phyloP scores from a whole-genome alignment of 352 stramenopile genomes.

The Globisporangium cylindrosporum region DNA sequence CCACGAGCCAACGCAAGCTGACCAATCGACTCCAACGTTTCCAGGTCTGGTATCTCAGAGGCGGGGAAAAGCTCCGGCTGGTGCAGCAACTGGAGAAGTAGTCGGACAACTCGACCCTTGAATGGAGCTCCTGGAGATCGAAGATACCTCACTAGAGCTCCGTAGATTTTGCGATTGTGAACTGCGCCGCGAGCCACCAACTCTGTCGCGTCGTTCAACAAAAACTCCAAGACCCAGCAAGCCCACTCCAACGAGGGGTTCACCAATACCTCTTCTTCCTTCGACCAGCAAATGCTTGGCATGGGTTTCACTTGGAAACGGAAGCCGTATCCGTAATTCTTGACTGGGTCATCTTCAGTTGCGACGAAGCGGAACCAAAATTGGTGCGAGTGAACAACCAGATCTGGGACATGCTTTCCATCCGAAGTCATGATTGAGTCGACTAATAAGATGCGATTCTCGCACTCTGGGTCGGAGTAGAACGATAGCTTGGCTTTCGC shows the following conservation, averaged over 20 bases:
- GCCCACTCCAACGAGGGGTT: slow-evolving; percentile 83
- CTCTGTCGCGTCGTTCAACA: slow-evolving; percentile 74
- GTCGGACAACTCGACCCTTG: slow-evolving; percentile 71
- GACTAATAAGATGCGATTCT: slow-evolving; percentile 48
- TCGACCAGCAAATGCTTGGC: slow-evolving; percentile 76
- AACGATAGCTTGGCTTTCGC: slow-evolving; percentile 71
- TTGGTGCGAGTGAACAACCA: slow-evolving; percentile 68
- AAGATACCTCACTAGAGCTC: slow-evolving; percentile 75
- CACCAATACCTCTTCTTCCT: slow-evolving; percentile 71
- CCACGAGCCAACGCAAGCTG: slow-evolving; percentile 54
- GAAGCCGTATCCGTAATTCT: slow-evolving; percentile 75
- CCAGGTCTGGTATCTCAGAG: slow-evolving; percentile 57
- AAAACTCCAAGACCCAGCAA: slow-evolving; percentile 80
- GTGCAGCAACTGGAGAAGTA: slow-evolving; percentile 77
- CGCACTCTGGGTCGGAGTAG: slow-evolving; percentile 66
- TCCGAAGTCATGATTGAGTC: slow-evolving; percentile 40
- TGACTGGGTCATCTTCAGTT: slow-evolving; percentile 55
- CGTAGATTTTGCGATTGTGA: slow-evolving; percentile 82
- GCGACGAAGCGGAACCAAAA: slow-evolving; percentile 85
- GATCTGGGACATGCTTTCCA: slow-evolving; percentile 46
- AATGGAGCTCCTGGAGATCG: slow-evolving; percentile 75
- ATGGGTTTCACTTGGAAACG: slow-evolving; percentile 81
- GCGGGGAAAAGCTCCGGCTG: slow-evolving; percentile 52
- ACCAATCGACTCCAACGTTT: slow-evolving; percentile 60
- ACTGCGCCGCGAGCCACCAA: slow-evolving; percentile 63